These are phyloP conservation scores for Neurospora pannonica DNA, from an alignment of 495 filamentous ascomycete genomes.

Conservation along the genomic window DNA sequence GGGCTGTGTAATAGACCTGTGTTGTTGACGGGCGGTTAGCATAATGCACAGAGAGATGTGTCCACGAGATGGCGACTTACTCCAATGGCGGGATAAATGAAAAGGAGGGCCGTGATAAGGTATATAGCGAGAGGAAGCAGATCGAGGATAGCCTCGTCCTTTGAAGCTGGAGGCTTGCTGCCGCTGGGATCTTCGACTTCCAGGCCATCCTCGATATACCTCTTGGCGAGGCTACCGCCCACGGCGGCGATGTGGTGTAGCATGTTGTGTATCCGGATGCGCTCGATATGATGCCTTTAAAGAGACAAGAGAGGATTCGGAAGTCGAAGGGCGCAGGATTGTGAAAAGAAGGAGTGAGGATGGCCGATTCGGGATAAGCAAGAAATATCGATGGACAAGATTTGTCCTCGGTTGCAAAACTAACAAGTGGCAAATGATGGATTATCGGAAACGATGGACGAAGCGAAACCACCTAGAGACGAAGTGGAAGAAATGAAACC, in stretches of 20 bases:
- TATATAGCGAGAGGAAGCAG: conserved; percentile 8
- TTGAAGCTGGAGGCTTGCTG: not conserved
- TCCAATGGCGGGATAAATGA: conserved; percentile 9
- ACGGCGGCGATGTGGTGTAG: conserved; percentile 6
- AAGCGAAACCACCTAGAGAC: not conserved
- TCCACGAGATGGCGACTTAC: conserved; percentile 16
- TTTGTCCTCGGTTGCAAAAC: not conserved
- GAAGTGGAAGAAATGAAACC: not conserved
- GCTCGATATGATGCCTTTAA: not conserved
- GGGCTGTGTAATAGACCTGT: conserved; percentile 33
- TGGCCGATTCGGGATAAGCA: not conserved
- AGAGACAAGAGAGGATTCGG: not conserved
- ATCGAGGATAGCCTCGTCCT: not conserved
- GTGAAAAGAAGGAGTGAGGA: not conserved
- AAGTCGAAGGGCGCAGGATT: not conserved
- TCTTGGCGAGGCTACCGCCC: conserved; percentile 5
- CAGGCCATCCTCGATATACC: conserved; percentile 1
- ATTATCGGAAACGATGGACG: not conserved
- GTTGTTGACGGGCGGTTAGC: conserved; percentile 6
- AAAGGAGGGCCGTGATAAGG: not conserved
- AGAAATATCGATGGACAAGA: not conserved
- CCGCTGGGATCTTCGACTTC: conserved; percentile 1
- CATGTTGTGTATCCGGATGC: not conserved
- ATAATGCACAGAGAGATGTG: not conserved
- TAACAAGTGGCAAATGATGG: not conserved